Evolutionary conservation across 2,329 filamentous ascomycete species (phyloP), one percentile per base, ranked within the genome.

Genomic region (Diaporthe ampelina): DNA sequence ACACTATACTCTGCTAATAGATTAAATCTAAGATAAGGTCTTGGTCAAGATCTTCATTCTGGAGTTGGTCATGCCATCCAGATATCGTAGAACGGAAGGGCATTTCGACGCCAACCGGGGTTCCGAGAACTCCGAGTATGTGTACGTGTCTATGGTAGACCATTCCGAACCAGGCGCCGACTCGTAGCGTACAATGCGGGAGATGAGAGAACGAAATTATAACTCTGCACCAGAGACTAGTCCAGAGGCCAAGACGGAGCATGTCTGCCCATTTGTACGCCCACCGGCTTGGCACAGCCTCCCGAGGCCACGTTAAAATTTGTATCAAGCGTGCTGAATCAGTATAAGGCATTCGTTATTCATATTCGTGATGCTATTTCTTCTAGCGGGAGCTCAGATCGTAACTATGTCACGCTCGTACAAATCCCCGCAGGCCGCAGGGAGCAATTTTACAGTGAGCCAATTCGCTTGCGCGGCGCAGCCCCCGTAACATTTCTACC

Each of bases 381-480:
- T 40, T 54, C 45, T 54, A 68, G 19, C 63, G 45, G 24, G 29
- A 52, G 45, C 63, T 21, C 48, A 68, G 24, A 54, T 54, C 17
- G 8, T 26, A 26, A 26, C 17, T 9, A 21, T 68, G n/a, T 21
- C 48, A 54, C 54, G 63, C 45, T 54, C 32, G n/a, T 40, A 54
- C 13, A 26, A 29, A 9, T n/a, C 21, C 17, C 32, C 32, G 24
- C 15, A 8, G 4, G 11, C 29, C 29, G 29, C 29, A 29, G 29
- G 29, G 7, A 24, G 9, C 45, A 54, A 40, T 54, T 26, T 68
- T 68, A 15, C 45, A 68, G 8, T 13, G 32, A 29, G 19, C n/a
- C 9, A 24, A 26, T 19, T 17, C 48, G 29, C 61, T 35, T 29
- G 61, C 48, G 63, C 63, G 61, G 61, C 32, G 45, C 21, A 35